Conservation (phyloP, 108 stramenopile genomes). For the Nitzschia inconspicua region DNA sequence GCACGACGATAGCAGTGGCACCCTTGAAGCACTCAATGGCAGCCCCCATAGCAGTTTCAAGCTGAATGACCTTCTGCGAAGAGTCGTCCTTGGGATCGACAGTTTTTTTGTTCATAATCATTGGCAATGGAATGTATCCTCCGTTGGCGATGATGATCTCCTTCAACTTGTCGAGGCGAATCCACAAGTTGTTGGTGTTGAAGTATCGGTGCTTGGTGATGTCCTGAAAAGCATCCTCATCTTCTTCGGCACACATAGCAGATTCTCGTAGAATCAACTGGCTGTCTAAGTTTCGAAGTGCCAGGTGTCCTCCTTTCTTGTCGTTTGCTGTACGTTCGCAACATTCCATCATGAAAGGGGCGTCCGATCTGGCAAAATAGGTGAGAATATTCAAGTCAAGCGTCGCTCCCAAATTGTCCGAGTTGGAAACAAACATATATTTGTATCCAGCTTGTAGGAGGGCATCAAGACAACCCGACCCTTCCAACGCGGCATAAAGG, state of each 20-base stretch:
- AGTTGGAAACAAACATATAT: slow-evolving; percentile 99
- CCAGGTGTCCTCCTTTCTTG: slow-evolving; percentile 99
- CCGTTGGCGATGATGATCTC: slow-evolving; percentile 89
- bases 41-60: slow-evolving; percentile 99
- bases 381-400: slow-evolving; percentile 92
- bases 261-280: slow-evolving; percentile 96
- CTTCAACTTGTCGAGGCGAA: slow-evolving; percentile 93
- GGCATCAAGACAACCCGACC: slow-evolving; percentile 91
- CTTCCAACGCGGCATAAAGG: slow-evolving; percentile 96
- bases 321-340: slow-evolving; percentile 95
- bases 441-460: slow-evolving; percentile 94
- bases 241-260: slow-evolving; percentile 97
- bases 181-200: slow-evolving; percentile 99
- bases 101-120: slow-evolving; percentile 98
- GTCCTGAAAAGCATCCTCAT: slow-evolving; percentile 94
- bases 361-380: slow-evolving; percentile 89
- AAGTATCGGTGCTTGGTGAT: slow-evolving; percentile 93
- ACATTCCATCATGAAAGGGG: slow-evolving; percentile 99
- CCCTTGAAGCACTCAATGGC: slow-evolving; percentile 98
- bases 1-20: slow-evolving; percentile 90
- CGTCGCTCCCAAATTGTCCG: slow-evolving; percentile 99
- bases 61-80: slow-evolving; percentile 91
- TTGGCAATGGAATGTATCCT: slow-evolving; percentile 96
- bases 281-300: slow-evolving; percentile 80
- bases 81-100: slow-evolving; percentile 97